Evolutionary conservation across 441 rosid genomes (phyloP).

Genomic region (Cnidoscolus chayamansa): DNA sequence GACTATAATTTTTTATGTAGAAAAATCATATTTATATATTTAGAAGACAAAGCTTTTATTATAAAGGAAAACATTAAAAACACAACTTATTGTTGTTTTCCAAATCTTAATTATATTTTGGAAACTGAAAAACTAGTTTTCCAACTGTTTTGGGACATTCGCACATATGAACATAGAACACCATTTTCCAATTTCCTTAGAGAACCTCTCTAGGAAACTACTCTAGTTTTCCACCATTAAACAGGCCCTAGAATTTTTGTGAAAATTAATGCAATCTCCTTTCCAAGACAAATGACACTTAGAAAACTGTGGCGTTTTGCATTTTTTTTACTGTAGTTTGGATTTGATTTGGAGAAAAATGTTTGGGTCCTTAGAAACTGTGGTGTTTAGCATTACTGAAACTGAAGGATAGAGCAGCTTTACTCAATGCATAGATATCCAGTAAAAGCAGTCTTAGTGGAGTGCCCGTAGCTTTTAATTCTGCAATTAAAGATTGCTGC

Average conservation of each 20-base stretch:
- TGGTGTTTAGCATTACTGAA: neutral
- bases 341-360: neutral
- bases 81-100: too few relatives aligned
- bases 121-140: too few relatives aligned
- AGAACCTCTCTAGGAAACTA: too few relatives aligned
- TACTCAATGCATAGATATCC: neutral
- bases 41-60: too few relatives aligned
- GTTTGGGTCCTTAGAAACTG: neutral
- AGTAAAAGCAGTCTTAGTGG: neutral
- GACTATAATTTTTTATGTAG: too few relatives aligned
- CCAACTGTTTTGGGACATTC: too few relatives aligned
- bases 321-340: neutral
- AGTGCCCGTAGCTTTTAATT: neutral
- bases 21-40: too few relatives aligned
- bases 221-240: too few relatives aligned
- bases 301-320: neutral
- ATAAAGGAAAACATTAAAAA: too few relatives aligned
- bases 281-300: neutral
- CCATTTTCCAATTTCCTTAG: too few relatives aligned
- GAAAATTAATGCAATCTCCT: neutral
- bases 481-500: neutral
- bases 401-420: neutral
- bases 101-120: too few relatives aligned
- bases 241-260: neutral
- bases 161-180: too few relatives aligned